phyloP scores from a whole-genome alignment of 176 grass and related monocot species.

The Paspalum vaginatum region DNA sequence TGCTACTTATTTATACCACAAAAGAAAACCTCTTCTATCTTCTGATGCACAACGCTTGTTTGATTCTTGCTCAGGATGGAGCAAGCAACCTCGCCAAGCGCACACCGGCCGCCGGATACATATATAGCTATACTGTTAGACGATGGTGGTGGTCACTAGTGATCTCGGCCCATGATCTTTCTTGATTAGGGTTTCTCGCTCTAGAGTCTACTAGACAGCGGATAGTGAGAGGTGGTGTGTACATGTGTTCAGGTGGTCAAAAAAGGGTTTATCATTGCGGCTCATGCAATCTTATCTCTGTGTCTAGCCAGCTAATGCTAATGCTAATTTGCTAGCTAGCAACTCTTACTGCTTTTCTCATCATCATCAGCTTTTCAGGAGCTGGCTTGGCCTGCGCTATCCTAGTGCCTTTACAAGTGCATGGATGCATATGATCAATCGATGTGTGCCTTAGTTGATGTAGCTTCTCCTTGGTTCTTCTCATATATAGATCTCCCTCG shows the following conservation, averaged over 20 bases:
- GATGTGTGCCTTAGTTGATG: not conserved
- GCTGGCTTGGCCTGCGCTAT: not conserved
- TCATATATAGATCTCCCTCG: not conserved
- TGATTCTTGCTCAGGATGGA: conserved; percentile 28
- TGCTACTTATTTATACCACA: too few relatives aligned
- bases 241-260: conserved; percentile 1
- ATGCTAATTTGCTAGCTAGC: not conserved
- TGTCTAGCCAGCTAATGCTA: conserved; percentile 1
- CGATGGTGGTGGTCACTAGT: not conserved
- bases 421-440: conserved; percentile 37
- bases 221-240: not conserved
- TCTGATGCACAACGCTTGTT: conserved; percentile 19
- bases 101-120: not conserved
- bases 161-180: not conserved
- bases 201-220: not conserved
- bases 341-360: not conserved
- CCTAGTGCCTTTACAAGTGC: conserved; percentile 34
- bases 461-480: conserved; percentile 16
- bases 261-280: conserved; percentile 35
- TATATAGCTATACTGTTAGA: not conserved
- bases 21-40: not conserved
- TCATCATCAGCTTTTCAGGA: conserved; percentile 32
- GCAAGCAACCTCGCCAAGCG: not conserved
- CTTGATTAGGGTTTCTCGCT: conserved; percentile 49
- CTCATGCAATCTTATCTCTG: conserved; percentile 32